Evolutionary conservation across 805 yeast species (phyloP), one percentile per base, ranked within the genome.

Genomic region (Metschnikowia anglica): DNA sequence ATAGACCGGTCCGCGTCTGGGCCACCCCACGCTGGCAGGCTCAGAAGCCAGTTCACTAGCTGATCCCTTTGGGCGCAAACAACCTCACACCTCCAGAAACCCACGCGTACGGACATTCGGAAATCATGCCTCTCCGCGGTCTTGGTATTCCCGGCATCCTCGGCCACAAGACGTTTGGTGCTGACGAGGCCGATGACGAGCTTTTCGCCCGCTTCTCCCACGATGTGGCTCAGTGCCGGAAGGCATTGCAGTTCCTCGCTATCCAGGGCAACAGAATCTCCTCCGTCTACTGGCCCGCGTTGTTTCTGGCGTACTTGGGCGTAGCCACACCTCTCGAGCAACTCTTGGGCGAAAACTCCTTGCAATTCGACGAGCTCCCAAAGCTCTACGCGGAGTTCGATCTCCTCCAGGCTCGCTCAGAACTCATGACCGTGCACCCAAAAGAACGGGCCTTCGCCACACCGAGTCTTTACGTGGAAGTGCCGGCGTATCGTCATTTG

Each of bases 171-270:
- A 5, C 31, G 5, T 39, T 19, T 17, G 32, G 40, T 21, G 45
- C 45, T 16, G 41, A 41, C 8, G 45, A 36, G 23, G 40, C 45
- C 17, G 47, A 44, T 24, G 38, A 43, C 20, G 42, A 41, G 25
- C 40, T 35, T 23, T 41, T 40, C 23, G 34, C 34, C 25, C 41
- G 38, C 45, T 33, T 42, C 24, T 23, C 41, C 3, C 76, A 72
- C 42, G 79, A 74, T 50, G 58, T 73, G 9, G 48, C 53, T n/a
- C 64, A 63, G 34, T 75, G 76, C 65, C 69, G 68, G 41, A 67
- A 70, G 44, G 81, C 79, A 1, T 54, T 77, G 28, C 66, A 67
- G 34, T 76, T 62, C 44, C 46, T 76, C 15, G 47, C 44, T 7
- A 30, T 47, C 17, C 71, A 66, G 39, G 53, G 65, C 25, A 50